Conservation (phyloP, 495 filamentous ascomycete genomes). For the Acidiella bohemica region DNA sequence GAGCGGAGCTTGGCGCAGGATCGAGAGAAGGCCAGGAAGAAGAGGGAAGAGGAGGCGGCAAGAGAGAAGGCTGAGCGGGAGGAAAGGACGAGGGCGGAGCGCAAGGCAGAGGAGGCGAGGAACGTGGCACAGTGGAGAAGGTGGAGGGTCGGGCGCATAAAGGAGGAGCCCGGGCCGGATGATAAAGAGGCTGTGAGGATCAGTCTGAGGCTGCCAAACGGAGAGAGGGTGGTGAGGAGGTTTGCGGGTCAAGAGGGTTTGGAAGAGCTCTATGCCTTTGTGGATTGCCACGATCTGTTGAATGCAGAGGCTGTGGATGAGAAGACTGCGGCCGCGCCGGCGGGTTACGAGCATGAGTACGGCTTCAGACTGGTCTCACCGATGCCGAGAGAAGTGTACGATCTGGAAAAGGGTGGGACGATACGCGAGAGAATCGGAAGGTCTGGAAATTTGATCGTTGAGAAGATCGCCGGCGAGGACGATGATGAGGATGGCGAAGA, state of each 20-base stretch:
- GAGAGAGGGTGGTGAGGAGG: constrained; percentile 58
- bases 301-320: constrained; percentile 25
- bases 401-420: constrained; percentile 47
- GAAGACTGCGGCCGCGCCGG: constrained; percentile 38
- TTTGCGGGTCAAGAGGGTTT: constrained; percentile 52
- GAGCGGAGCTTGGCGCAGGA: constrained; percentile 81
- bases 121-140: constrained; percentile 59
- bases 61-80: constrained; percentile 49
- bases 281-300: constrained; percentile 66
- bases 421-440: constrained; percentile 62
- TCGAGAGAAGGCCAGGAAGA: constrained; percentile 61
- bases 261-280: constrained; percentile 91
- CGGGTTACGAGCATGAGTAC: constrained; percentile 64
- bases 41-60: constrained; percentile 59
- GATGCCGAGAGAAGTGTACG: constrained; percentile 67
- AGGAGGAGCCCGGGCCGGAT: constrained; percentile 50
- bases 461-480: constrained; percentile 47
- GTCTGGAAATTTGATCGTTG: constrained; percentile 81
- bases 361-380: constrained; percentile 67
- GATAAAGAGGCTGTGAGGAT: constrained; percentile 63
- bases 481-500: constrained; percentile 35
- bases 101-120: constrained; percentile 41
- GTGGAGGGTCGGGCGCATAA: constrained; percentile 60
- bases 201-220: constrained; percentile 61
- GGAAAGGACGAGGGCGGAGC: constrained; percentile 48